Percentiles rank a stretch among this genome's conserved stretches.
Evolutionary conservation across 2,329 filamentous ascomycete species (phyloP).

Genomic region (Nannizzia gypsea): DNA sequence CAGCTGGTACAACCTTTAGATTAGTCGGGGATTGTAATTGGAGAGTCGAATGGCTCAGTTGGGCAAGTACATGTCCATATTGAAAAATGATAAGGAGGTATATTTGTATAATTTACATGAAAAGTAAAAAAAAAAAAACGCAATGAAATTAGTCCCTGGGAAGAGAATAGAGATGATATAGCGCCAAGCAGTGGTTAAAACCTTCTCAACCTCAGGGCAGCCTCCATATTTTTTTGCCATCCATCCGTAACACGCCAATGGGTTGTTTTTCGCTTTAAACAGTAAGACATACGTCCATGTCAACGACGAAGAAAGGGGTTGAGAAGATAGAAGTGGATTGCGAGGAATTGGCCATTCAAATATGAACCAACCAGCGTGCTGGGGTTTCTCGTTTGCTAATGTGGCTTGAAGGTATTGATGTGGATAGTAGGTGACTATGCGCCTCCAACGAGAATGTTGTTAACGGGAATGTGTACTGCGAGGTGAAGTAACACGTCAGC

Average conservation of each 20-base stretch:
- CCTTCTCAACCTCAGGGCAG: background rate
- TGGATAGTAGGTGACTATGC: conserved; percentile 20
- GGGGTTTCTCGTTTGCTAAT: background rate
- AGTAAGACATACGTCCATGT: background rate
- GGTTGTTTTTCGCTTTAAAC: background rate
- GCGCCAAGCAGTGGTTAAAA: background rate
- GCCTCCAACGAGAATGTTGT: conserved; percentile 40
- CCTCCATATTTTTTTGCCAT: background rate
- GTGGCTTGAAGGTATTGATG: background rate
- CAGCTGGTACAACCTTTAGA: background rate
- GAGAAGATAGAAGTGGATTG: background rate
- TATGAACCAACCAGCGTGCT: background rate
- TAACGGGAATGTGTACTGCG: conserved; percentile 40
- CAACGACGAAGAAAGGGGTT: background rate
- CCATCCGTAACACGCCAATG: background rate
- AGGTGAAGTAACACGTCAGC: background rate
- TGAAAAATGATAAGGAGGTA: background rate
- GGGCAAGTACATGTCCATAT: background rate
- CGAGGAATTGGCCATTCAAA: background rate
- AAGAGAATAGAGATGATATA: background rate
- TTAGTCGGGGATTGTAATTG: background rate
- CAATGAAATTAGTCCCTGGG: background rate
- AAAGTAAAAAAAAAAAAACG: background rate
- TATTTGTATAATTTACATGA: conserved; percentile 2
- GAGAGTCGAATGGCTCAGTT: background rate